These are phyloP conservation scores for Elaeis oleifera DNA, from an alignment of 202 grass and related monocot genomes.

Conservation along the genomic window DNA sequence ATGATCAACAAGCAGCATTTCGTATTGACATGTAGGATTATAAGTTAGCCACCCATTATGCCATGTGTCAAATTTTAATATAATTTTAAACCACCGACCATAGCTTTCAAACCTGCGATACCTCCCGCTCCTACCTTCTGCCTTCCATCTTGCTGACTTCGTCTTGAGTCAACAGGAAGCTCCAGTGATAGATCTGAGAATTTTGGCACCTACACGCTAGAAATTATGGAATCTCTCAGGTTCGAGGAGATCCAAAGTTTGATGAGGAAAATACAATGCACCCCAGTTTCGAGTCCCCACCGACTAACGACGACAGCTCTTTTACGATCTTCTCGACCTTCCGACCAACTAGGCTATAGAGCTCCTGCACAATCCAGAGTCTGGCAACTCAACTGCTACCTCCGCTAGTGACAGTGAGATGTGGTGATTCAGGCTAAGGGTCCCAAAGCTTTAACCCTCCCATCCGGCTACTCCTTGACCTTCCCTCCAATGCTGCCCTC, in stretches of 20 bases:
- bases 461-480: neutral
- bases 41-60: too few species aligned
- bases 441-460: neutral
- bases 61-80: too few species aligned
- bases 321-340: conserved; percentile 78
- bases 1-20: too few species aligned
- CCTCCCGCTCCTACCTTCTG: too few species aligned
- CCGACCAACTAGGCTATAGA: conserved; percentile 63
- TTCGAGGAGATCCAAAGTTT: conserved; percentile 42
- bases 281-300: neutral
- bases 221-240: conserved; percentile 20
- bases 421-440: conserved; percentile 1
- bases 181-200: conserved; percentile 7
- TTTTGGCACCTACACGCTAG: conserved; percentile 29
- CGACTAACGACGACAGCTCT: conserved; percentile 4
- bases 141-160: too few species aligned
- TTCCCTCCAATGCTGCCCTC: neutral
- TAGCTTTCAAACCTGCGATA: too few species aligned
- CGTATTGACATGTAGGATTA: too few species aligned
- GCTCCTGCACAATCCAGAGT: conserved; percentile 36
- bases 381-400: too few species aligned
- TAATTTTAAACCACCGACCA: too few species aligned
- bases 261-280: neutral
- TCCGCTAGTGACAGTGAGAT: neutral
- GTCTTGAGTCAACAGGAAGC: neutral